Percentiles rank a stretch among this genome's conserved stretches.
Conservation (phyloP, 345 rosid genomes). For the Brassica juncea region DNA sequence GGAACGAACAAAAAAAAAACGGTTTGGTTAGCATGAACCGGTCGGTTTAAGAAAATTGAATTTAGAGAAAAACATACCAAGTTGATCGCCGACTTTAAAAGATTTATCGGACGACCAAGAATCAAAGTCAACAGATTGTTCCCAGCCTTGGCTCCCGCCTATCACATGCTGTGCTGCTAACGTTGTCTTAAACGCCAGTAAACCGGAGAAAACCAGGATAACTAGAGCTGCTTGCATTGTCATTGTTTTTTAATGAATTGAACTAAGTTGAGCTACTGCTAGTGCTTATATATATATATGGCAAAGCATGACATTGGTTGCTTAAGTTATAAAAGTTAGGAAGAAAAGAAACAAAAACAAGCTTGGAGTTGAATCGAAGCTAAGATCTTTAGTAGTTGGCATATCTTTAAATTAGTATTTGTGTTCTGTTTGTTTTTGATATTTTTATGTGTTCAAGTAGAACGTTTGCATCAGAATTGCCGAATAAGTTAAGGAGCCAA, state of each 20-base stretch:
- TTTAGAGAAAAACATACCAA: slow-evolving; percentile 49
- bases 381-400: slow-evolving; percentile 39
- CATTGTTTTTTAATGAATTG: slow-evolving; percentile 10
- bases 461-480: slow-evolving; percentile 36
- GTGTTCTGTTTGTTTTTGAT: neutral
- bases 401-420: slow-evolving; percentile 17
- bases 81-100: slow-evolving; percentile 81
- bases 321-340: slow-evolving; percentile 17
- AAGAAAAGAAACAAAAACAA: slow-evolving; percentile 33
- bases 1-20: neutral
- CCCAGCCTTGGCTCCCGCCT: slow-evolving; percentile 98
- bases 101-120: slow-evolving; percentile 70
- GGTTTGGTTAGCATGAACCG: slow-evolving; percentile 16
- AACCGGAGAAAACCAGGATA: slow-evolving; percentile 43
- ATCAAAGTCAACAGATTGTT: slow-evolving; percentile 63
- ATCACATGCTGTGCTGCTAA: slow-evolving; percentile 60
- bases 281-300: slow-evolving; percentile 23
- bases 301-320: slow-evolving; percentile 24
- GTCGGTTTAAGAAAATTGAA: neutral
- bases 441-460: slow-evolving; percentile 8
- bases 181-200: slow-evolving; percentile 38
- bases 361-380: slow-evolving; percentile 75
- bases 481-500: slow-evolving; percentile 26
- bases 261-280: too few species aligned
- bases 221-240: slow-evolving; percentile 39